Evolutionary conservation across 1,284 basidiomycete species (phyloP), one percentile per base, ranked within the genome.

Genomic region (Cryptococcus maquisensis): DNA sequence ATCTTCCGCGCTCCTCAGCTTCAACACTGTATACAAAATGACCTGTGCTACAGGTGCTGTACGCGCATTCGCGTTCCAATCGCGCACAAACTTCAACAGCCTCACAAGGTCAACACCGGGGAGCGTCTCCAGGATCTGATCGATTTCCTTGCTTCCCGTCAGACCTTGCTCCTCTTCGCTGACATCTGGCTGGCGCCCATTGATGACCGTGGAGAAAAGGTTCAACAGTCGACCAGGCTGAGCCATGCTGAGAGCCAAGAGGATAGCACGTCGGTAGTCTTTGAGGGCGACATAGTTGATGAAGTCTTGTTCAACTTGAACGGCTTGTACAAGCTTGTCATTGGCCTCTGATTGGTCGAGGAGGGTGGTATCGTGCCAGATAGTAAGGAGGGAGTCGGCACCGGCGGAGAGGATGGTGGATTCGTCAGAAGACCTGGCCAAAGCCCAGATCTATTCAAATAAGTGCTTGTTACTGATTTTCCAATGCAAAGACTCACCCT

Each of bases 341-440:
- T 88, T 86, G 69, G 84, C 86, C 72, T 90, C 86, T 9, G 69
- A 69, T 45, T 79, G 77, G 66, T 90, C 85, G 49, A 87, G 81
- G 62, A 87, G 85, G 64, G 92, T 95, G 60, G 86, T 86, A 74
- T 99, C 96, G 74, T 89, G 80, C 95, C 95, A 98, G 72, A 96
- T 86, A 1, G 88, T 92, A 55, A 97, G 84, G 4, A 90, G 81
- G 3, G 92, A 95, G 77, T 99, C 96, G 1, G 94, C 94, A 3
- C 90, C 93, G 8, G 89, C 95, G 16, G 92, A 95, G 20, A 97
- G 83, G 61, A 98, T 84, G 0, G 82, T 88, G 28, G 79, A 79
- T 67, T 92, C 91, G 67, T 93, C 86, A 3, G 79, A 74, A 63
- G 84, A 87, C 24, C 94, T 78, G 10, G 88, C 85, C 8, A 98